Percentiles rank a stretch among this genome's conserved stretches.
Conservation (phyloP, 805 yeast genomes). For the Yarrowia bubula region DNA sequence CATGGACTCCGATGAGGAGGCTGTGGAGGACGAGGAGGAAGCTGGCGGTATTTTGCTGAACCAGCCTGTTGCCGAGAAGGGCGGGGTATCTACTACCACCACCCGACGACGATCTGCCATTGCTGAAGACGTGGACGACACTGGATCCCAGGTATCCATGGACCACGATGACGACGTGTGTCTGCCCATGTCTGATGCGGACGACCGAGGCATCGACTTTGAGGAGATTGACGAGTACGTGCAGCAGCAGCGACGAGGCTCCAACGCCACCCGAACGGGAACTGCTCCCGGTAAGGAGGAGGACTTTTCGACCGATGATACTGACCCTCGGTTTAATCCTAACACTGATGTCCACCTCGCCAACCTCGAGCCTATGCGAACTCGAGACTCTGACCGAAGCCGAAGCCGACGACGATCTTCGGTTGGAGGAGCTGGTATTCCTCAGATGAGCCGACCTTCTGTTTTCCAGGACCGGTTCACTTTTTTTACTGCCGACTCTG, state of each 20-base stretch:
- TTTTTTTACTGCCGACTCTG: slow-evolving; percentile 78
- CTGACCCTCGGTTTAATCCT: background rate
- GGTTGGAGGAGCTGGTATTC: background rate
- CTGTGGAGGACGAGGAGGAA: slow-evolving; percentile 29
- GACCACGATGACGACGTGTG: slow-evolving; percentile 96
- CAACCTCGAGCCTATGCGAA: slow-evolving; percentile 11
- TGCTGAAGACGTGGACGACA: slow-evolving; percentile 14
- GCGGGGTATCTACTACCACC: background rate
- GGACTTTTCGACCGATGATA: slow-evolving; percentile 18
- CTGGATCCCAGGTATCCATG: slow-evolving; percentile 37
- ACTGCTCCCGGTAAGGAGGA: slow-evolving; percentile 14
- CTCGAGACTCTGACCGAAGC: slow-evolving; percentile 23
- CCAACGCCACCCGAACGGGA: slow-evolving; percentile 14
- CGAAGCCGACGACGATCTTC: slow-evolving; percentile 14
- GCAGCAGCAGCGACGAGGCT: slow-evolving; percentile 33
- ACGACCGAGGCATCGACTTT: slow-evolving; percentile 74
- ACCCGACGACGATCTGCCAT: background rate
- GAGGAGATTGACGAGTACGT: slow-evolving; percentile 85
- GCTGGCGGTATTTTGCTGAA: slow-evolving; percentile 33
- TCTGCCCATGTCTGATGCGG: slow-evolving; percentile 85
- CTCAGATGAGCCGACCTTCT: slow-evolving; percentile 10
- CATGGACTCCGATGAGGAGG: slow-evolving; percentile 29
- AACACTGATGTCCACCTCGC: background rate
- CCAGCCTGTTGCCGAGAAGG: slow-evolving; percentile 15
- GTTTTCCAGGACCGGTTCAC: slow-evolving; percentile 61